Evolutionary conservation across 2,329 filamentous ascomycete genomes (phyloP).

Genomic region (Macrophomina phaseolina): DNA sequence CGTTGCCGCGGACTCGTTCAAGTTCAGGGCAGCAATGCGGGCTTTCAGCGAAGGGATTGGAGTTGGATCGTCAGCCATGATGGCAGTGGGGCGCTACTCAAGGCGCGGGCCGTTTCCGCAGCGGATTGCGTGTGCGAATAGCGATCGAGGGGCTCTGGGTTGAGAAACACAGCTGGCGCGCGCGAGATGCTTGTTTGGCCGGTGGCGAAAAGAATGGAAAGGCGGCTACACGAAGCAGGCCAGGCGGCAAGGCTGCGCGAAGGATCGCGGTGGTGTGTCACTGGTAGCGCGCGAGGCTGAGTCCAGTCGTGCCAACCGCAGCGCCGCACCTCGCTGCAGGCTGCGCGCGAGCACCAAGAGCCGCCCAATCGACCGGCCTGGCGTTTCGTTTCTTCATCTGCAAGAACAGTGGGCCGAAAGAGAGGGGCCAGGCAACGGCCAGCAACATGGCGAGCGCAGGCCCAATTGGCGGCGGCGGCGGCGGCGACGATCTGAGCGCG

Average conservation of each 20-base stretch:
- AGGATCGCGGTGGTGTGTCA: slow-evolving; percentile 6
- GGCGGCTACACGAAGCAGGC: neutral
- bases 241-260: slow-evolving; percentile 10
- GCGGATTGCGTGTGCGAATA: slow-evolving; percentile 44
- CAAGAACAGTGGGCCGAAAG: neutral
- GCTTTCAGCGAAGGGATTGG: slow-evolving; percentile 47
- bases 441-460: neutral
- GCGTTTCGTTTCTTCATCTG: neutral
- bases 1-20: slow-evolving; percentile 51
- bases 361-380: neutral
- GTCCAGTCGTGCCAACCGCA: neutral
- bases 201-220: neutral
- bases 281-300: slow-evolving; percentile 21
- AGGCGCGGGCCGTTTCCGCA: slow-evolving; percentile 17
- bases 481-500: slow-evolving; percentile 7
- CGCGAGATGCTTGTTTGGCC: neutral
- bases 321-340: no score
- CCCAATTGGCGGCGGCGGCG: neutral
- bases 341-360: no score
- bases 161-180: slow-evolving; percentile 1
- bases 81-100: slow-evolving; percentile 26
- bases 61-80: slow-evolving; percentile 35
- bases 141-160: slow-evolving; percentile 36
- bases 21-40: slow-evolving; percentile 55
- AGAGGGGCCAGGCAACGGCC: neutral